phyloP scores from a whole-genome alignment of 495 filamentous ascomycete species.

The Neurospora pannonica region DNA sequence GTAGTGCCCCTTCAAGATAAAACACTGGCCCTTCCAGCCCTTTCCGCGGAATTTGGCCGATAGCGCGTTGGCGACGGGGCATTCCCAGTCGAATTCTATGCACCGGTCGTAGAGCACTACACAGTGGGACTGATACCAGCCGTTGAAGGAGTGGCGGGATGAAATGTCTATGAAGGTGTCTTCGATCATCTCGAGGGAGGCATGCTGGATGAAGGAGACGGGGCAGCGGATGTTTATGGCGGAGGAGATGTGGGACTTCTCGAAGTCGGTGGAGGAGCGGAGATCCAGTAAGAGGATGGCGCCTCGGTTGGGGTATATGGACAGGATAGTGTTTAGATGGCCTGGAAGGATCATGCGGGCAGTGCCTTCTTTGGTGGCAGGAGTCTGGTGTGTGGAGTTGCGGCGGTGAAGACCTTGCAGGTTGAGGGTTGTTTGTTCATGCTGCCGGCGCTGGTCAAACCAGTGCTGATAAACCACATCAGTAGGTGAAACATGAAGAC shows the following conservation, averaged over 20 bases:
- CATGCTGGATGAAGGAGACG: constrained; percentile 28
- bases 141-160: constrained; percentile 32
- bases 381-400: constrained; percentile 16
- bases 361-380: constrained; percentile 12
- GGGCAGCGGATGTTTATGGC: constrained; percentile 39
- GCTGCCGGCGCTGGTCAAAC: constrained; percentile 36
- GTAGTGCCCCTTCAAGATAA: constrained; percentile 41
- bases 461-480: constrained; percentile 20
- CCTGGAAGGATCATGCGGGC: constrained; percentile 38
- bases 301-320: constrained; percentile 28
- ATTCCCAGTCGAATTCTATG: constrained; percentile 38
- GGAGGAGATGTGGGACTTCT: constrained; percentile 36
- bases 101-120: constrained; percentile 40
- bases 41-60: constrained; percentile 28
- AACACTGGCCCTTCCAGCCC: constrained; percentile 36
- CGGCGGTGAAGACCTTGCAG: constrained; percentile 22
- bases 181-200: constrained; percentile 40
- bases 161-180: constrained; percentile 35
- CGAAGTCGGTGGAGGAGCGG: constrained; percentile 32
- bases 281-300: constrained; percentile 37
- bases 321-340: constrained; percentile 35
- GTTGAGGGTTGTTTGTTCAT: constrained; percentile 28
- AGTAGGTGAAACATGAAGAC: neutral
- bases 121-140: constrained; percentile 34
- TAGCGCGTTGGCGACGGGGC: constrained; percentile 32